These are phyloP conservation scores for Fraxinus greggii DNA, from an alignment of 305 asterid genomes.

Conservation along the genomic window DNA sequence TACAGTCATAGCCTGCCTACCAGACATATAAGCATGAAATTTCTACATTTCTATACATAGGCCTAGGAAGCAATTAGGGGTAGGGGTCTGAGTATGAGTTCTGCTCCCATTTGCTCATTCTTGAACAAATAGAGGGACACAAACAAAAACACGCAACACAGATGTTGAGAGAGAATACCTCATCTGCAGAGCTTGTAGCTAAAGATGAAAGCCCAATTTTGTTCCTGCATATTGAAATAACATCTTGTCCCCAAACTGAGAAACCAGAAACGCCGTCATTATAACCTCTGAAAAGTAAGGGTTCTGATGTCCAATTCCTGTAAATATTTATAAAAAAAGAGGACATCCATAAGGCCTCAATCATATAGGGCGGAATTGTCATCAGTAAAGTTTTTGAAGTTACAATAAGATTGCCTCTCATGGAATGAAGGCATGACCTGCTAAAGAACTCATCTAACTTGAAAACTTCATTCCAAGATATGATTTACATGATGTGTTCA, in stretches of 20 bases:
- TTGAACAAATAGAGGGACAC: background rate
- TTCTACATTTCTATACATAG: background rate
- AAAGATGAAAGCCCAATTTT: conserved; percentile 79
- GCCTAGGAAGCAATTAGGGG: background rate
- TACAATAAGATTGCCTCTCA: background rate
- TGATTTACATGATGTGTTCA: conserved; percentile 8
- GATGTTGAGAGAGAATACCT: conserved; percentile 37
- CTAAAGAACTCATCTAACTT: background rate
- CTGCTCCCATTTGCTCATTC: background rate
- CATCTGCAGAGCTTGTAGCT: conserved; percentile 55
- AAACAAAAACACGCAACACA: conserved; percentile 1
- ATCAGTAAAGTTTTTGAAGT: background rate
- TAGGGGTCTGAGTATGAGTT: background rate
- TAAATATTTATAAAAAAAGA: conserved; percentile 15
- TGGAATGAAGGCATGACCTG: conserved; percentile 7
- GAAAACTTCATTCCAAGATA: conserved; percentile 11
- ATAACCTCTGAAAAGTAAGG: conserved; percentile 67
- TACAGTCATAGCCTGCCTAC: background rate
- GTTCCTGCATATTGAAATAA: conserved; percentile 78
- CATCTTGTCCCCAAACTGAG: conserved; percentile 91
- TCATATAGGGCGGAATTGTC: background rate
- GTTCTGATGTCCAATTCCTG: conserved; percentile 82
- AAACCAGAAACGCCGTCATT: conserved; percentile 79
- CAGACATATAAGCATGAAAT: background rate
- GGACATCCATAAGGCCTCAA: conserved; percentile 21